Evolutionary conservation across 345 rosid species (phyloP).

Genomic region (Hibiscus tridactylites): DNA sequence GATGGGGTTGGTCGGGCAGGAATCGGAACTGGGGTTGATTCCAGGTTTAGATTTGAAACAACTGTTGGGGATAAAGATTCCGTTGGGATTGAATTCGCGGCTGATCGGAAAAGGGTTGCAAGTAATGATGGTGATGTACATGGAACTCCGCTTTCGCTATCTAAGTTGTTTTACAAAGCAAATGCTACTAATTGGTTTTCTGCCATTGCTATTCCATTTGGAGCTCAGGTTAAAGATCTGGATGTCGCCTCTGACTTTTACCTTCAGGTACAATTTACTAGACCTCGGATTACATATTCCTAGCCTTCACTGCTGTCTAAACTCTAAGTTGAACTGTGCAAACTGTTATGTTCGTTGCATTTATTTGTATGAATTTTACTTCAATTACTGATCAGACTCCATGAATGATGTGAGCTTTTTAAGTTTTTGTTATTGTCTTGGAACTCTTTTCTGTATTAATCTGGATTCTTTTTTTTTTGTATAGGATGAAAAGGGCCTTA

Average conservation of each 20-base stretch:
- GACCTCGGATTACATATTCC: neutral
- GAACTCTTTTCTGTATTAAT: constrained; percentile 2
- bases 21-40: constrained; percentile 49
- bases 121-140: constrained; percentile 18
- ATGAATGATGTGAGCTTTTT: neutral
- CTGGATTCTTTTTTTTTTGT: neutral
- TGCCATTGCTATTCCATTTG: constrained; percentile 57
- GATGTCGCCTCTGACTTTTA: constrained; percentile 28
- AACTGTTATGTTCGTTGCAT: neutral
- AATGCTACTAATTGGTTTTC: constrained; percentile 64
- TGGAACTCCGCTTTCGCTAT: constrained; percentile 47
- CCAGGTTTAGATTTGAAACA: constrained; percentile 64
- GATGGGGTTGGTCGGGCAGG: constrained; percentile 46
- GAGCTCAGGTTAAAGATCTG: constrained; percentile 70
- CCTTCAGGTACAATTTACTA: constrained; percentile 38
- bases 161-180: constrained; percentile 60
- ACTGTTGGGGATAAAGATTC: constrained; percentile 43
- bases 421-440: neutral
- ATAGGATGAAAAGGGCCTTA: constrained; percentile 52
- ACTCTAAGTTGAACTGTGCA: neutral
- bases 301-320: neutral
- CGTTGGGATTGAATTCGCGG: constrained; percentile 58
- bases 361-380: neutral
- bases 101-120: constrained; percentile 32
- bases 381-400: neutral